Percentiles rank a stretch among this genome's conserved stretches.
Conservation (phyloP, 1,139 yeast species). For the Suhomyces chickasaworum region DNA sequence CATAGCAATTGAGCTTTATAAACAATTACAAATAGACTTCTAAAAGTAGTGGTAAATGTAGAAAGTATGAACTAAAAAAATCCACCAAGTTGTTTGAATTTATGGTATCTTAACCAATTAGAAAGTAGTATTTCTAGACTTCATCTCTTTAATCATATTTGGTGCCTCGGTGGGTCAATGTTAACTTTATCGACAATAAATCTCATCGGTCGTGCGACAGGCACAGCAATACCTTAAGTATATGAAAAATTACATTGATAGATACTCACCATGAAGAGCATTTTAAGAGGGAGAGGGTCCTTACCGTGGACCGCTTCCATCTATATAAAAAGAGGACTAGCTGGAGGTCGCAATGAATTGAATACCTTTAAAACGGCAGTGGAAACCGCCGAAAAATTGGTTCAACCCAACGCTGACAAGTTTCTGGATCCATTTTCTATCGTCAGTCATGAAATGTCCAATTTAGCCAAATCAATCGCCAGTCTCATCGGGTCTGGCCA, state of each 20-base stretch:
- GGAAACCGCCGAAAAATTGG: conserved; percentile 76
- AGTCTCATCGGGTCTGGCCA: conserved; percentile 87
- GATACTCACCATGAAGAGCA: conserved; percentile 5
- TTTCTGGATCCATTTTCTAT: conserved; percentile 80
- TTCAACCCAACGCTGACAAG: conserved; percentile 62
- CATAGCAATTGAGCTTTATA: neutral
- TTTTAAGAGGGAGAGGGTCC: conserved; percentile 1
- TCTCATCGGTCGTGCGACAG: conserved; percentile 5
- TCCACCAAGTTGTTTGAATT: too few relatives aligned
- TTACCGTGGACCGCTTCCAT: conserved; percentile 4
- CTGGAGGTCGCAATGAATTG: conserved; percentile 2
- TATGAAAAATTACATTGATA: conserved; percentile 3
- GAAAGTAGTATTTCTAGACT: too few relatives aligned
- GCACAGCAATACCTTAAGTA: conserved; percentile 2
- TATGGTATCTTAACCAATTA: too few relatives aligned
- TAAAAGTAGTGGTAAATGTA: neutral
- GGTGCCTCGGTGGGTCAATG: neutral
- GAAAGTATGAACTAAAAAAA: too few relatives aligned
- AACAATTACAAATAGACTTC: neutral
- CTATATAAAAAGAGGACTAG: neutral
- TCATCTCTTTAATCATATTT: too few relatives aligned
- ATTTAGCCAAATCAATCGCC: conserved; percentile 84
- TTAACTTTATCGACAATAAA: neutral
- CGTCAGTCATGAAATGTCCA: conserved; percentile 95
- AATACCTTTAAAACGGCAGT: conserved; percentile 57